Conservation (phyloP, 495 filamentous ascomycete species). For the Pyrenula massariospora region DNA sequence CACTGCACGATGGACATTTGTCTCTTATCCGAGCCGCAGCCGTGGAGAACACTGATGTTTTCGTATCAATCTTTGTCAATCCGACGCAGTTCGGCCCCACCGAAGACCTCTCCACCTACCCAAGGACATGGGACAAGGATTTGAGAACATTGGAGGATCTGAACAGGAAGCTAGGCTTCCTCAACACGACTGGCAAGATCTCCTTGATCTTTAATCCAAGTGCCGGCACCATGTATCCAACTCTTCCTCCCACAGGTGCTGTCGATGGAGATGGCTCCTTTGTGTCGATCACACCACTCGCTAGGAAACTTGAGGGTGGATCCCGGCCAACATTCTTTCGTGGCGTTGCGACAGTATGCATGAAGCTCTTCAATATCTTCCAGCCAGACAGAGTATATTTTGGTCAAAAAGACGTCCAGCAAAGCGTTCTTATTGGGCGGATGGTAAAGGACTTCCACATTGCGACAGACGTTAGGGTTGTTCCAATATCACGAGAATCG, state of each 20-base stretch:
- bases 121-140: constrained; percentile 80
- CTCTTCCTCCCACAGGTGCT: constrained; percentile 70
- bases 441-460: constrained; percentile 84
- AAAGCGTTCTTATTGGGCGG: constrained; percentile 77
- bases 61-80: constrained; percentile 90
- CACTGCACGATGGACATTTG: constrained; percentile 82
- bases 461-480: constrained; percentile 62
- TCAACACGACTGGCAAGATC: constrained; percentile 51
- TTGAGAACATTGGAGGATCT: constrained; percentile 50
- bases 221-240: constrained; percentile 77
- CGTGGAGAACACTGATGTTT: constrained; percentile 67
- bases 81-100: constrained; percentile 89
- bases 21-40: constrained; percentile 81
- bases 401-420: constrained; percentile 96
- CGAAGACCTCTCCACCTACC: constrained; percentile 81
- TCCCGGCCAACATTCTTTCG: constrained; percentile 92
- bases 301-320: constrained; percentile 67
- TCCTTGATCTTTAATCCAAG: constrained; percentile 77
- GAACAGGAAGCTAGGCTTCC: constrained; percentile 54
- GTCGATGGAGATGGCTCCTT: constrained; percentile 71
- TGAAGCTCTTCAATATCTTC: constrained; percentile 93
- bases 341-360: constrained; percentile 91
- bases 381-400: constrained; percentile 86
- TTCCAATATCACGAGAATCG: constrained; percentile 59
- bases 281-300: constrained; percentile 81